Percentiles rank a stretch among this genome's conserved stretches.
phyloP scores from a whole-genome alignment of 306 rosid species.

The Vigna reflexopilosa region DNA sequence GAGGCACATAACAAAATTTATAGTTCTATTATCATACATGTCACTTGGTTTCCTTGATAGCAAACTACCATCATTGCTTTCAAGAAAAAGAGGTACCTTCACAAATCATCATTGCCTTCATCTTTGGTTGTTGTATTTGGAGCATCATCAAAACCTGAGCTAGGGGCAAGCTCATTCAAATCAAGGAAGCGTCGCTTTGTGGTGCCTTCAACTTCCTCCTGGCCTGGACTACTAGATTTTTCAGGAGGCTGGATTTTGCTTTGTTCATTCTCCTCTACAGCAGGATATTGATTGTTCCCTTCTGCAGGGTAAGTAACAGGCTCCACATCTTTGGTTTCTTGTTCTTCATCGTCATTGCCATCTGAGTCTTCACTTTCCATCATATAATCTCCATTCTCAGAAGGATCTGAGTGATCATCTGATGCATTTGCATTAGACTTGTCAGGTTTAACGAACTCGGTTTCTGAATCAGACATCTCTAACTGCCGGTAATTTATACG shows the following conservation, averaged over 20 bases:
- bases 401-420: slow-evolving; percentile 61
- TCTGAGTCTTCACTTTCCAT: slow-evolving; percentile 83
- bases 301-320: slow-evolving; percentile 53
- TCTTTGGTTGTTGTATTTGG: slow-evolving; percentile 67
- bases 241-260: slow-evolving; percentile 62
- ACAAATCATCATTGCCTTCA: slow-evolving; percentile 65
- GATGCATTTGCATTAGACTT: slow-evolving; percentile 64
- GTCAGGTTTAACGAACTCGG: slow-evolving; percentile 67
- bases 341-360: slow-evolving; percentile 56
- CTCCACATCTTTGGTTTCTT: slow-evolving; percentile 61
- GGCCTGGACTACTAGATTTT: slow-evolving; percentile 54
- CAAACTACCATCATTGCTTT: slow-evolving; percentile 44
- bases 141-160: slow-evolving; percentile 84
- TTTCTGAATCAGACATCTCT: slow-evolving; percentile 83
- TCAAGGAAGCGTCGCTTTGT: slow-evolving; percentile 81
- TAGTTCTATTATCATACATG: slow-evolving; percentile 70
- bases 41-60: slow-evolving; percentile 45
- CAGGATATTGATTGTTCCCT: slow-evolving; percentile 50
- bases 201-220: slow-evolving; percentile 72
- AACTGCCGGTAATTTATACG: slow-evolving; percentile 73
- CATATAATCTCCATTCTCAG: slow-evolving; percentile 72
- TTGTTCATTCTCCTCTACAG: slow-evolving; percentile 26
- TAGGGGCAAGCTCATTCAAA: slow-evolving; percentile 90
- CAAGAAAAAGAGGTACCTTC: slow-evolving; percentile 51
- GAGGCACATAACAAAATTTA: slow-evolving; percentile 73